phyloP scores from a whole-genome alignment of 129 eudicot species.

The Tagetes erecta region DNA sequence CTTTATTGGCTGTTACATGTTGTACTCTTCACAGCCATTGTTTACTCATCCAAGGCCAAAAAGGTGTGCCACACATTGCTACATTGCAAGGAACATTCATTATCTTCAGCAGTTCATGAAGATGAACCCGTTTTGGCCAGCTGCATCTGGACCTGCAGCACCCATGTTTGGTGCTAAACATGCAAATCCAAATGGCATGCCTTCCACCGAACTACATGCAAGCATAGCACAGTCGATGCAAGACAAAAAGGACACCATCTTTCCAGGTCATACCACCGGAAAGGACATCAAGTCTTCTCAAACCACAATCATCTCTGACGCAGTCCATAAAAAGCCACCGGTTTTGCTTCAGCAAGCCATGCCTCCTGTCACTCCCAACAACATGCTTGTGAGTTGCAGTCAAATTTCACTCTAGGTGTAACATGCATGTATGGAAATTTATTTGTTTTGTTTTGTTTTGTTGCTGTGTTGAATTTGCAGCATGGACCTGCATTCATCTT shows the following conservation, averaged over 20 bases:
- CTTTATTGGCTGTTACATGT: neutral
- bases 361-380: constrained; percentile 75
- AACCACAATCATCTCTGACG: constrained; percentile 40
- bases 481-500: constrained; percentile 88
- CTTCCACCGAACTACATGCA: constrained; percentile 51
- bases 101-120: constrained; percentile 80
- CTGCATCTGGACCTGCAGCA: constrained; percentile 66
- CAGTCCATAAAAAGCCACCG: constrained; percentile 73
- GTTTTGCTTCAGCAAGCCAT: constrained; percentile 69
- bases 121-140: constrained; percentile 83
- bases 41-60: constrained; percentile 88
- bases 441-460: neutral
- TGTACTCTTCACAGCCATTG: constrained; percentile 51
- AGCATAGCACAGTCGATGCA: constrained; percentile 46
- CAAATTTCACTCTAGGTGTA: neutral
- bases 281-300: constrained; percentile 68
- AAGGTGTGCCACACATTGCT: constrained; percentile 93
- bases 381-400: constrained; percentile 56
- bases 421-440: neutral
- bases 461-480: constrained; percentile 26
- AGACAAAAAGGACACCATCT: constrained; percentile 54
- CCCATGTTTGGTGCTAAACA: constrained; percentile 71
- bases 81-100: constrained; percentile 78
- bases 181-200: neutral
- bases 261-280: constrained; percentile 39